Conservation (phyloP, 352 stramenopile genomes). For the Phytophthora pluvialis region DNA sequence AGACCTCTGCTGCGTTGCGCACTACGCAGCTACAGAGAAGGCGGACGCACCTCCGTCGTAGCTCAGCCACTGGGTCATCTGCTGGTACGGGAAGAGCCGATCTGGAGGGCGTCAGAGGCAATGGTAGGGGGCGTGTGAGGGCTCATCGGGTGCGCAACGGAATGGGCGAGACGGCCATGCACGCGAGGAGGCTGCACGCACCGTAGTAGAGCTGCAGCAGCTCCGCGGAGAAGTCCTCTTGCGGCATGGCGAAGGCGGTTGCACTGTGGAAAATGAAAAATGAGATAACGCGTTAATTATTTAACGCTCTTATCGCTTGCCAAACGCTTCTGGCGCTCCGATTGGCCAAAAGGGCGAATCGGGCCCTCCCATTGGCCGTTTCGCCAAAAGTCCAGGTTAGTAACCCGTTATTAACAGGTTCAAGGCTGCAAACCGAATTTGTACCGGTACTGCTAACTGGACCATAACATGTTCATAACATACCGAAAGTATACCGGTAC, state of each 20-base stretch:
- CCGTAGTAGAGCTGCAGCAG: slow-evolving; percentile 90
- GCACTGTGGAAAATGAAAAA: slow-evolving; percentile 14
- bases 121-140: not conserved
- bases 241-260: slow-evolving; percentile 44
- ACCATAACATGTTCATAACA: too few species aligned
- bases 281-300: too few species aligned
- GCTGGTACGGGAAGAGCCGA: slow-evolving; percentile 86
- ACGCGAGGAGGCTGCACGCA: slow-evolving; percentile 17
- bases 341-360: too few species aligned
- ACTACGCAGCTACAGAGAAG: not conserved
- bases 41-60: slow-evolving; percentile 71
- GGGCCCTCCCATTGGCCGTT: too few species aligned
- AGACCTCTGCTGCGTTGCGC: not conserved
- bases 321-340: too few species aligned
- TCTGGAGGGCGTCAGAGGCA: slow-evolving; percentile 42
- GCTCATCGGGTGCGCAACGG: slow-evolving; percentile 1
- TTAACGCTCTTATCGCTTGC: too few species aligned
- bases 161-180: not conserved
- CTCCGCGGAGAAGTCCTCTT: slow-evolving; percentile 86
- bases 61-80: slow-evolving; percentile 84
- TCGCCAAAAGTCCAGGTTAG: too few species aligned
- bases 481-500: too few species aligned
- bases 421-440: too few species aligned
- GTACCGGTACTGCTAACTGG: too few species aligned
- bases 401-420: not conserved